Conservation (phyloP, 2,329 filamentous ascomycete species). For the Botrytis fabae region DNA sequence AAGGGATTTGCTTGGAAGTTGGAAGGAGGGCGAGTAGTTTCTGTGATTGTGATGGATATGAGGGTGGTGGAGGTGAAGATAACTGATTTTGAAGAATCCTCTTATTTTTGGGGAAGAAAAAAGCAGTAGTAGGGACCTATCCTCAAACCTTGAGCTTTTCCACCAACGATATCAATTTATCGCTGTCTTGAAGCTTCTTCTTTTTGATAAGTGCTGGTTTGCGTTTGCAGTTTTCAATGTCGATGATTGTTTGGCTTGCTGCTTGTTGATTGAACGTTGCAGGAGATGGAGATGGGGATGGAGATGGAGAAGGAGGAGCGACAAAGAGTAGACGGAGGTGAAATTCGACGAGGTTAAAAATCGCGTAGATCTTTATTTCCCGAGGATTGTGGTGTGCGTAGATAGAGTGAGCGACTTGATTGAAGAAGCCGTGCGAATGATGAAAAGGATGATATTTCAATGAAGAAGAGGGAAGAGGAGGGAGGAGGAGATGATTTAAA, state of each 20-base stretch:
- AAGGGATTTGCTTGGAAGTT: constrained; percentile 40
- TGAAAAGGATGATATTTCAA: not conserved
- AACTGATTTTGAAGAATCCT: constrained; percentile 37
- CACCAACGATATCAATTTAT: constrained; percentile 32
- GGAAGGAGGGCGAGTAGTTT: constrained; percentile 25
- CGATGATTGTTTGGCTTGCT: not conserved
- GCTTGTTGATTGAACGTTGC: constrained; percentile 9
- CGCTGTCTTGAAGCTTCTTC: constrained; percentile 25
- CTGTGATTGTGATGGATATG: constrained; percentile 24
- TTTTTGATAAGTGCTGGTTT: not conserved
- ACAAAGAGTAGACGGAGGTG: constrained; percentile 12
- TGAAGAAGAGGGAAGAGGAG: too few relatives aligned
- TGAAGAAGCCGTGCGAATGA: not conserved
- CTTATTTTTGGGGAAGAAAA: constrained; percentile 29
- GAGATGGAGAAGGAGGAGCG: not conserved
- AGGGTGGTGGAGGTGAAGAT: constrained; percentile 35
- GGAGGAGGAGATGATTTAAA: not conserved
- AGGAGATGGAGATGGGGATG: not conserved
- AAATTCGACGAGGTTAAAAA: not conserved
- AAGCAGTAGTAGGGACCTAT: constrained; percentile 42
- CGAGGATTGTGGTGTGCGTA: not conserved
- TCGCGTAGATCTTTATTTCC: constrained; percentile 18
- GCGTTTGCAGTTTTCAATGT: not conserved
- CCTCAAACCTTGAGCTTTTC: constrained; percentile 41
- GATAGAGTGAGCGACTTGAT: not conserved